Base-by-base conservation (phyloP, 768 basidiomycete genomes). In the Roridomyces roridus region DNA sequence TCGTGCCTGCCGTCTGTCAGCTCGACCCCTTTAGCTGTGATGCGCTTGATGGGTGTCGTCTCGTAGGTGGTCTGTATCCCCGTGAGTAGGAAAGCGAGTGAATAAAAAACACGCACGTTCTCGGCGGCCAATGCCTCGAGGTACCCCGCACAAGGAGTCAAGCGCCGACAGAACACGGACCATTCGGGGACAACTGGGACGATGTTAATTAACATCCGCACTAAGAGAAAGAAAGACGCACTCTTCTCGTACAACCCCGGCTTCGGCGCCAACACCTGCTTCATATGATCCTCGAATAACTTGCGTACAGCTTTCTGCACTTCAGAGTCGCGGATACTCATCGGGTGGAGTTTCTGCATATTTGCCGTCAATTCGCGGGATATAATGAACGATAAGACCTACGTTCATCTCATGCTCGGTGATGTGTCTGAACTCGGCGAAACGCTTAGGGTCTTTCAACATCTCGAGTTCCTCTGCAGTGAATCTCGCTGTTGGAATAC, bases 111-210 rank as follows among this genome's bases (percentile, higher is more conserved):
- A 45, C 47, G 37, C 10, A 56, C 55, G n/a, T 56, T 56, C 6
- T 49, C 42, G 11, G 55, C 46, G 37, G 46, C 42, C 20, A 56
- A 26, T 1, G 55, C 55, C 31, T 36, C 20, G 10, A 56, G 46
- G 28, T 56, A 56, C 45, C 55, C 55, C 14, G n/a, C 55, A 42
- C 55, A 44, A 3, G 55, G 55, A 35, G 55, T 56, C 47, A 56
- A 47, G 14, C 55, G 55, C n/a, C 55, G 29, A 47, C 55, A 56
- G 26, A 56, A 56, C 10, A 56, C 55, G 7, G 55, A 56, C 55
- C 55, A 56, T 6, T 8, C 6, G 5, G 55, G 55, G 35, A 56
- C 35, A 2, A 56, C 55, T 56, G 14, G 2, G 29, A 20, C 6
- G 11, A n/a, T 29, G 18, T 47, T 55, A n/a, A 31, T 24, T 18